Evolutionary conservation across 1,284 basidiomycete species (phyloP).

Genomic region (Psilocybe mexicana): DNA sequence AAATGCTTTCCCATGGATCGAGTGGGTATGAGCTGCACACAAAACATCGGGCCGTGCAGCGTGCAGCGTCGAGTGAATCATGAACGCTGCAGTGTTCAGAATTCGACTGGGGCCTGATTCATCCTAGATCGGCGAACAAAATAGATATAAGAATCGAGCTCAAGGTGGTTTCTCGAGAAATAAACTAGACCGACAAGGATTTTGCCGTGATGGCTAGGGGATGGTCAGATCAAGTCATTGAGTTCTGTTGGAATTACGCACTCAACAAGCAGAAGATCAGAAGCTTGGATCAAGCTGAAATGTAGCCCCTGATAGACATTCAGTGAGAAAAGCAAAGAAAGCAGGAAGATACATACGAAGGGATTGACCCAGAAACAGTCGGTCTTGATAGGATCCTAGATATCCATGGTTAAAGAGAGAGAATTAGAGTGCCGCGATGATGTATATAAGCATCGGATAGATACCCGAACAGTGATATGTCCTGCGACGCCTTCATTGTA

Average conservation of each 20-base stretch:
- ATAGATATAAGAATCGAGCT: not conserved
- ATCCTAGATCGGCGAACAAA: conserved; percentile 28
- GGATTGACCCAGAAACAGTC: conserved; percentile 61
- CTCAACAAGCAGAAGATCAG: conserved; percentile 49
- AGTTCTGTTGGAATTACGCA: conserved; percentile 13
- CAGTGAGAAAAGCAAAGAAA: not conserved
- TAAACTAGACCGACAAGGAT: conserved; percentile 32
- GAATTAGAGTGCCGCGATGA: not conserved
- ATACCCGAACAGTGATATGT: conserved; percentile 61
- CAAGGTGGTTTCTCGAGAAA: not conserved
- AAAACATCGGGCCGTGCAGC: conserved; percentile 60
- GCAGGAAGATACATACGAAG: conserved; percentile 30
- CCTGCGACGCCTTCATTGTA: conserved; percentile 65
- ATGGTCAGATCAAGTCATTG: not conserved
- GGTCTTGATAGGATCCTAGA: conserved; percentile 46
- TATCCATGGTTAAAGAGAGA: not conserved
- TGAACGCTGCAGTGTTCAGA: conserved; percentile 50
- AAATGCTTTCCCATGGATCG: conserved; percentile 63
- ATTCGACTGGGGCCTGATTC: conserved; percentile 36
- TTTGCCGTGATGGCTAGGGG: conserved; percentile 42
- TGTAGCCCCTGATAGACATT: conserved; percentile 36
- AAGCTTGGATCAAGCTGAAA: conserved; percentile 47
- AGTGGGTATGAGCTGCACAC: conserved; percentile 68
- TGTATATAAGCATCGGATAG: conserved; percentile 5
- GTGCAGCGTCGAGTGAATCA: conserved; percentile 54